A percentile compares a stretch with the other conserved stretches of the same genome.
Conservation (phyloP, 208 protist genomes). For the Leishmania aethiopica region DNA sequence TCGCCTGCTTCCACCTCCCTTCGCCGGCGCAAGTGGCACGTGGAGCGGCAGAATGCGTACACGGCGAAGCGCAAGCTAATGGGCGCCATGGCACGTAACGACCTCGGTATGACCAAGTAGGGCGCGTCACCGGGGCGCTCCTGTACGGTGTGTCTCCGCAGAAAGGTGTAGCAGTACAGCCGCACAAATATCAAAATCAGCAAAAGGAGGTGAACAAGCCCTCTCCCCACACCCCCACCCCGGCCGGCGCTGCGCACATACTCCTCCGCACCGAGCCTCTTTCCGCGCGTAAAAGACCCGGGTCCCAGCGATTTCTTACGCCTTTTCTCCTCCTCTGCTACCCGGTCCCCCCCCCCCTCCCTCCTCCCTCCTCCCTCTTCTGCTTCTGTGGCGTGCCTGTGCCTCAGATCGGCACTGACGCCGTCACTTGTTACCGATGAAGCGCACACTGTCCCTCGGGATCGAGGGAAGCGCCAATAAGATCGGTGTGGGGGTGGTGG, state of each 20-base stretch:
- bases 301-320: no score
- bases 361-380: neutral
- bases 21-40: constrained; percentile 47
- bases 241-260: neutral
- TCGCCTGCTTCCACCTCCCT: constrained; percentile 45
- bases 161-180: neutral
- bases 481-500: constrained; percentile 98
- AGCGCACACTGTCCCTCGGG: constrained; percentile 87
- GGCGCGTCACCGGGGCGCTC: no score
- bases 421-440: constrained; percentile 1
- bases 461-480: constrained; percentile 99
- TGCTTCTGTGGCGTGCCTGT: neutral
- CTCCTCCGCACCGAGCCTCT: neutral
- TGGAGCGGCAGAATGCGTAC: constrained; percentile 41
- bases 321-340: neutral
- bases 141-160: neutral
- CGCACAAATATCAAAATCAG: neutral
- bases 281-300: neutral
- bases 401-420: neutral
- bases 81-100: constrained; percentile 25
- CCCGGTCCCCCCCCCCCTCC: neutral
- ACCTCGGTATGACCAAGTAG: constrained; percentile 33
- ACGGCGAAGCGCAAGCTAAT: constrained; percentile 43
- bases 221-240: neutral
- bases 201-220: neutral